Conservation (phyloP, 2,329 filamentous ascomycete species). For the Fusarium acutatum region DNA sequence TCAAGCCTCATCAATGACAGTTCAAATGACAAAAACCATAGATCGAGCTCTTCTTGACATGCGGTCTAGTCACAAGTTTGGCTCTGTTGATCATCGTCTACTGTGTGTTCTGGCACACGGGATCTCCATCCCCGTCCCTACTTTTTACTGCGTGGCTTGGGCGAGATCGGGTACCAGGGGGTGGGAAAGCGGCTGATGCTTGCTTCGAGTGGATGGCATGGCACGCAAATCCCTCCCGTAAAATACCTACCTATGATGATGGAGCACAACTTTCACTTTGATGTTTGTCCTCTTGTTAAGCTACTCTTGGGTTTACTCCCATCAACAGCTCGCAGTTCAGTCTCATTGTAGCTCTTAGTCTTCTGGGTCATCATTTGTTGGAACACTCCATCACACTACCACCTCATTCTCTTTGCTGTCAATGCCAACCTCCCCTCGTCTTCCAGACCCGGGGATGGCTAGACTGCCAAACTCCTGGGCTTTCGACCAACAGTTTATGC, state of each 20-base stretch:
- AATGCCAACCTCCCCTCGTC: background rate
- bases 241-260: slow-evolving; percentile 2
- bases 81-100: slow-evolving; percentile 30
- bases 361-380: background rate
- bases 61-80: slow-evolving; percentile 8
- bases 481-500: background rate
- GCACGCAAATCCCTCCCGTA: slow-evolving; percentile 37
- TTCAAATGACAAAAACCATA: background rate
- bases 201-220: slow-evolving; percentile 25
- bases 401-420: background rate
- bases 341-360: slow-evolving; percentile 17
- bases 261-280: slow-evolving; percentile 1
- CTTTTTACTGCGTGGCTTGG: slow-evolving; percentile 38
- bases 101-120: slow-evolving; percentile 34
- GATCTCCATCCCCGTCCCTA: slow-evolving; percentile 40
- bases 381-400: slow-evolving; percentile 14
- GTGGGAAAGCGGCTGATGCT: slow-evolving; percentile 30
- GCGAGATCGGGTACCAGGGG: slow-evolving; percentile 41
- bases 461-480: slow-evolving; percentile 25
- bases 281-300: background rate
- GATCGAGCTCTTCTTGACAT: background rate
- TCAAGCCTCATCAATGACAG: background rate
- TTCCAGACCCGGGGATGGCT: slow-evolving; percentile 20
- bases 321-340: background rate
- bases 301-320: background rate